Evolutionary conservation across 345 rosid genomes (phyloP).

Genomic region (Salix suchowensis): DNA sequence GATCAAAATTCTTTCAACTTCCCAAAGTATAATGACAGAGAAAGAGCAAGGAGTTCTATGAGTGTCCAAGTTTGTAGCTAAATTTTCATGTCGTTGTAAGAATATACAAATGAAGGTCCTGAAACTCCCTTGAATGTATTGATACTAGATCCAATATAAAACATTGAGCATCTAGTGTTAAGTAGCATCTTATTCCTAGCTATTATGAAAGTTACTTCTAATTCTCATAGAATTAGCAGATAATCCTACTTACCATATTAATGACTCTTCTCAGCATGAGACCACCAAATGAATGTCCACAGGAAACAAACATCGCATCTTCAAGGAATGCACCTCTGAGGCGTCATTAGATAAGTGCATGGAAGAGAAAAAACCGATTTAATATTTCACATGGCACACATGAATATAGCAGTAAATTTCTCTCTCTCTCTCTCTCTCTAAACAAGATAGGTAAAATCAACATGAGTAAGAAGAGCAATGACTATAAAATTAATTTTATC

Average conservation of each 20-base stretch:
- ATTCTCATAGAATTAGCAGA: not conserved
- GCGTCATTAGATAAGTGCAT: constrained; percentile 19
- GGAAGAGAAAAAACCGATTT: not conserved
- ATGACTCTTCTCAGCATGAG: constrained; percentile 85
- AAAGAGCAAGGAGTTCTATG: not conserved
- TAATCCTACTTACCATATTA: constrained; percentile 56
- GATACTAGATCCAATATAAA: not conserved
- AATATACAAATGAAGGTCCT: not conserved
- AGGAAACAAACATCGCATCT: constrained; percentile 87
- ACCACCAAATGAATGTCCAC: constrained; percentile 99
- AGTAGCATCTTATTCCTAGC: not conserved
- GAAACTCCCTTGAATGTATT: not conserved
- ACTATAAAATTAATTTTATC: not conserved
- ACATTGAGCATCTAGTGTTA: not conserved
- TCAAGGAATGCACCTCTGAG: constrained; percentile 91
- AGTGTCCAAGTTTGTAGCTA: not conserved
- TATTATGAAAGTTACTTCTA: not conserved
- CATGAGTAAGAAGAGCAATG: not conserved
- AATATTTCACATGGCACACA: not conserved
- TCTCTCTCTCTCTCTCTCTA: not conserved
- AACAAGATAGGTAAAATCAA: not conserved
- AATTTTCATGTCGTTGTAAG: not conserved
- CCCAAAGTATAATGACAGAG: not conserved
- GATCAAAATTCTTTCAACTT: not conserved
- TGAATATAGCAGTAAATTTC: not conserved